These are phyloP conservation scores for Citrullus amarus DNA, from an alignment of 306 rosid genomes.

Conservation along the genomic window DNA sequence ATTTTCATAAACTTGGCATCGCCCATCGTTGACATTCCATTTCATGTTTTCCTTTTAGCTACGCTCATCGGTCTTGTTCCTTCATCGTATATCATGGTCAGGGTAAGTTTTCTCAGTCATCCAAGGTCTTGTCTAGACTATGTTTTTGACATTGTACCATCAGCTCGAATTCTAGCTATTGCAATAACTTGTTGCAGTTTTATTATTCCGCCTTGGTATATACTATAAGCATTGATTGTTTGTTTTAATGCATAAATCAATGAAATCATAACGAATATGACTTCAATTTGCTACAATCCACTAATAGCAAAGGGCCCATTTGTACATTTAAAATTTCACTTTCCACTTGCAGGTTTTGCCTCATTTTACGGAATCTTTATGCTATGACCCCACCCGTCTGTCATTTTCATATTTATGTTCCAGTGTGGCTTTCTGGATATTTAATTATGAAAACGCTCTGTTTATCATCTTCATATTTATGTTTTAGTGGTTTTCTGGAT, in stretches of 20 bases:
- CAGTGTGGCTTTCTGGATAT: background rate
- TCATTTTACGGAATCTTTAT: background rate
- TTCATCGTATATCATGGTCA: conserved; percentile 77
- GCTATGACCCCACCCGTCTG: background rate
- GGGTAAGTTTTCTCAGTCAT: conserved; percentile 37
- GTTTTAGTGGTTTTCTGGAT: background rate
- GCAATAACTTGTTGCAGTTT: background rate
- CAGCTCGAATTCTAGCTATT: background rate
- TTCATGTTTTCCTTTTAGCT: conserved; percentile 81
- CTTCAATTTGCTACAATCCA: background rate
- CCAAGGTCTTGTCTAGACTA: background rate
- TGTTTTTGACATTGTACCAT: background rate
- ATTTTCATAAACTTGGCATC: conserved; percentile 97
- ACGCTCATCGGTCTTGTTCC: conserved; percentile 84
- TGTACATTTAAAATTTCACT: background rate
- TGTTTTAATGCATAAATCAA: background rate
- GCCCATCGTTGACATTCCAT: conserved; percentile 90
- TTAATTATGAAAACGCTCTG: background rate
- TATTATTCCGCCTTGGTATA: background rate
- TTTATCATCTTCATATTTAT: background rate
- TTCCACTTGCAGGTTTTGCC: background rate
- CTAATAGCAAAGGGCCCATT: background rate
- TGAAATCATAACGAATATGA: background rate
- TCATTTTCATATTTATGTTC: background rate
- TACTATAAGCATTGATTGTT: background rate